A percentile compares a stretch with the other conserved stretches of the same genome.
These are phyloP conservation scores for Marasmius fiardii DNA, from an alignment of 1,284 basidiomycete species.

Conservation along the genomic window DNA sequence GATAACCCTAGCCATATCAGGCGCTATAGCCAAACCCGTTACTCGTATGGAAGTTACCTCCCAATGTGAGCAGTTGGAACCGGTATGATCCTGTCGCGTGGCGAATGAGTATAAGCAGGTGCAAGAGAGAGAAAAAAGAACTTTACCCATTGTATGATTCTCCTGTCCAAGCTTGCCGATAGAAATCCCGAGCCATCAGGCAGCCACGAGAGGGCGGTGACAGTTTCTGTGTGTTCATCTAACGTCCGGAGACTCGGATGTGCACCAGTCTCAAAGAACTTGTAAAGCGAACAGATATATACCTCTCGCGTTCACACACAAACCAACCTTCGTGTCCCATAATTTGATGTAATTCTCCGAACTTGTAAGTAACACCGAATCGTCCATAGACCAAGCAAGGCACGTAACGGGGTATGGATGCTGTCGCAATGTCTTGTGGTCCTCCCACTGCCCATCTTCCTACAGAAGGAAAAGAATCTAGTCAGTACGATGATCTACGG, in stretches of 20 bases:
- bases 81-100: conserved; percentile 61
- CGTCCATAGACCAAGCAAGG: conserved; percentile 89
- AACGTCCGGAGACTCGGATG: conserved; percentile 62
- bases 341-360: conserved; percentile 79
- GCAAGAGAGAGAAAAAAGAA: conserved; percentile 4
- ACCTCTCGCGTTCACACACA: neutral
- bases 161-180: conserved; percentile 86
- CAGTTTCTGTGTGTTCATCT: conserved; percentile 76
- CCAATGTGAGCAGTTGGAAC: conserved; percentile 71
- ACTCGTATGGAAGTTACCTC: conserved; percentile 79
- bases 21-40: conserved; percentile 84
- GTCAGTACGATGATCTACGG: conserved; percentile 5
- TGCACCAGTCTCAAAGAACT: conserved; percentile 57
- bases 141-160: conserved; percentile 85
- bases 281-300: neutral
- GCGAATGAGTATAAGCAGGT: conserved; percentile 13
- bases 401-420: conserved; percentile 77
- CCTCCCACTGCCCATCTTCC: conserved; percentile 55
- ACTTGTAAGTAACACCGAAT: conserved; percentile 77
- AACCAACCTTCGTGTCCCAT: conserved; percentile 80
- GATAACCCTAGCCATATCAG: conserved; percentile 81
- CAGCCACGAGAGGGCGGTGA: conserved; percentile 86
- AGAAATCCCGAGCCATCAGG: conserved; percentile 89
- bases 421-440: conserved; percentile 62
- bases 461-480: conserved; percentile 29